phyloP scores from a whole-genome alignment of 129 eudicot species.

The Helianthus tuberosus region DNA sequence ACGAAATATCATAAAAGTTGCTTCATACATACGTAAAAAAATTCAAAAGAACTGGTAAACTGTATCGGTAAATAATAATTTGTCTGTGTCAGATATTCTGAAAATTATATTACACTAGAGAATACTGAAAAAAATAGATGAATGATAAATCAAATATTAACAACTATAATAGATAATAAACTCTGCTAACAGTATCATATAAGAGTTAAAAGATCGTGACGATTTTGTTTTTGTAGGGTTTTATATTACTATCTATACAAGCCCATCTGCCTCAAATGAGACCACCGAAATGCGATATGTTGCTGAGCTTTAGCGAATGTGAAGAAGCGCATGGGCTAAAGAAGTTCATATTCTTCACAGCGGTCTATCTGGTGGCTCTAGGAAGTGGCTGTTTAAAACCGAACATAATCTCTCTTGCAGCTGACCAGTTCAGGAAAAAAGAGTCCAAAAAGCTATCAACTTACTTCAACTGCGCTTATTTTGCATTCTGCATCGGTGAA shows the following conservation, averaged over 20 bases:
- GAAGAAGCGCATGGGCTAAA: slow-evolving; percentile 70
- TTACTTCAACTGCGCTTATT: slow-evolving; percentile 81
- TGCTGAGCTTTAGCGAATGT: slow-evolving; percentile 32
- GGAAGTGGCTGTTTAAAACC: slow-evolving; percentile 99
- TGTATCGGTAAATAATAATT: too few relatives aligned
- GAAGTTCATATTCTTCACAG: slow-evolving; percentile 64
- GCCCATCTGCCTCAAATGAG: slow-evolving; percentile 77
- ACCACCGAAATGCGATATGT: slow-evolving; percentile 78
- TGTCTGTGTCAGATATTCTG: too few relatives aligned
- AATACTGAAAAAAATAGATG: too few relatives aligned
- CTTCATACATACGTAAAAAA: neutral
- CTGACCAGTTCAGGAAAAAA: slow-evolving; percentile 60
- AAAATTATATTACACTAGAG: too few relatives aligned
- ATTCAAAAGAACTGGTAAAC: too few relatives aligned
- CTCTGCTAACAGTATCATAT: too few relatives aligned
- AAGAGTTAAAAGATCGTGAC: too few relatives aligned
- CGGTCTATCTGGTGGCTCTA: slow-evolving; percentile 82
- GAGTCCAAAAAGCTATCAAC: slow-evolving; percentile 69
- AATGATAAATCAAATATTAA: too few relatives aligned
- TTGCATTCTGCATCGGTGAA: slow-evolving; percentile 78
- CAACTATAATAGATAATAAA: too few relatives aligned
- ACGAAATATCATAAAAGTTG: too few relatives aligned
- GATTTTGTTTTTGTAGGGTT: slow-evolving; percentile 49
- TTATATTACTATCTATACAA: slow-evolving; percentile 82
- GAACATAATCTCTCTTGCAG: slow-evolving; percentile 86